Evolutionary conservation across 176 grass and related monocot species (phyloP), one percentile per base, ranked within the genome.

Genomic region (Otatea glauca): DNA sequence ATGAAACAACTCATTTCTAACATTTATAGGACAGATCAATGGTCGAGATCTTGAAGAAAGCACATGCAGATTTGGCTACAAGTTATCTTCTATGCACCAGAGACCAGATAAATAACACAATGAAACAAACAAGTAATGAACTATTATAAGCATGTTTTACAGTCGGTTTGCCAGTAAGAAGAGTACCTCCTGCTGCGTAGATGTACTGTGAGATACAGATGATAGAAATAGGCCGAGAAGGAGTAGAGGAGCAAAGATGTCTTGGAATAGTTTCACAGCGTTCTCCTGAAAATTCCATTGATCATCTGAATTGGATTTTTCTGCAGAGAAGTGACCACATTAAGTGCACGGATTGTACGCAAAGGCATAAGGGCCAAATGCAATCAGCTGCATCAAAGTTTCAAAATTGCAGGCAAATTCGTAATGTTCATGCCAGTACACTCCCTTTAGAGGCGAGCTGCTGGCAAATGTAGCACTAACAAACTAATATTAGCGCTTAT

Each of bases 171-270:
- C 32, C 14, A 81, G 10, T 71, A 76, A 76, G 69, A 65, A 73
- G n/a, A 68, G 42, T 50, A 86, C 96, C 81, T 91, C 92, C 76
- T 90, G 87, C 76, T 90, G 87, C 18, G 85, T 79, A 24, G 76
- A 75, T 55, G 87, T 83, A 69, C 77, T 41, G 16, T 61, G 1
- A 41, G 87, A 84, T 47, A 88, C 23, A 50, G 85, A 89, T 76
- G 89, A 86, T 64, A 98, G 47, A 39, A 98, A 39, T 61, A 95
- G 11, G n/a, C 85, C 89, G 88, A 91, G 9, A 61, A 95, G 86
- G 71, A 95, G 79, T 64, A 92, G 12, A 45, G 87, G 92, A 75
- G 85, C 85, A 72, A 93, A 61, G 60, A 89, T 69, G 53, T 75
- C 89, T 75, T 87, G 73, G 56, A 95, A 86, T 67, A 92, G 89